Evolutionary conservation across 2,329 filamentous ascomycete species (phyloP).

Genomic region (Cryphonectria nitschkei): DNA sequence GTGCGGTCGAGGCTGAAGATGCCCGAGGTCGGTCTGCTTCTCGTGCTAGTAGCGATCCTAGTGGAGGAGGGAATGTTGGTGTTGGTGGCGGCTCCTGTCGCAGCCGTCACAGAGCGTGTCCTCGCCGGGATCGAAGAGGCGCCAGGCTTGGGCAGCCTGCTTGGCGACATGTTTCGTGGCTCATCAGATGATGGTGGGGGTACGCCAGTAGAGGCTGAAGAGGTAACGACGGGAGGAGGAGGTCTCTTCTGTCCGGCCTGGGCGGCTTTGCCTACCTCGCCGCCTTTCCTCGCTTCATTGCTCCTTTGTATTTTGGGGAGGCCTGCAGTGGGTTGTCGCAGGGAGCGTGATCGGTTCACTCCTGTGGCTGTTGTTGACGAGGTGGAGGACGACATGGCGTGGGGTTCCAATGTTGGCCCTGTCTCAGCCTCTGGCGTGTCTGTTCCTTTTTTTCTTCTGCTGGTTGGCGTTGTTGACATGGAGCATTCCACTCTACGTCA

Average conservation of each 20-base stretch:
- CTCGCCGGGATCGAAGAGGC: slow-evolving; percentile 35
- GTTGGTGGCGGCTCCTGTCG: background rate
- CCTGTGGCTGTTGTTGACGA: slow-evolving; percentile 17
- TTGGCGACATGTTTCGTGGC: slow-evolving; percentile 48
- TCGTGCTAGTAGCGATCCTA: slow-evolving; percentile 15
- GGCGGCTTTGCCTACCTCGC: background rate
- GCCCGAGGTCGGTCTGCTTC: slow-evolving; percentile 32
- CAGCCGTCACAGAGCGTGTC: slow-evolving; percentile 21
- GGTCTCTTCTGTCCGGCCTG: slow-evolving; percentile 3
- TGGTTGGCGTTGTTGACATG: too few species aligned
- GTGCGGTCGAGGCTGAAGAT: slow-evolving; percentile 30
- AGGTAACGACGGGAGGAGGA: background rate
- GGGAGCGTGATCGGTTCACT: slow-evolving; percentile 25
- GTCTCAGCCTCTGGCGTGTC: too few species aligned
- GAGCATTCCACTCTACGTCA: too few species aligned
- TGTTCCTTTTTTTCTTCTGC: too few species aligned
- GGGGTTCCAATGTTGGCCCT: background rate
- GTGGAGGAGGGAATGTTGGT: background rate
- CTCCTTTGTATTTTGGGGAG: slow-evolving; percentile 18
- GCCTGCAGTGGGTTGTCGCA: slow-evolving; percentile 26
- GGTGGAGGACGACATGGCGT: slow-evolving; percentile 23
- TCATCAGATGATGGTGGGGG: background rate
- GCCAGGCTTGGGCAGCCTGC: slow-evolving; percentile 54
- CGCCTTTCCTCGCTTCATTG: slow-evolving; percentile 13
- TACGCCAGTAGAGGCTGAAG: slow-evolving; percentile 2